Base-by-base conservation (phyloP, 352 stramenopile genomes). In the Pythium grandisporangium region DNA sequence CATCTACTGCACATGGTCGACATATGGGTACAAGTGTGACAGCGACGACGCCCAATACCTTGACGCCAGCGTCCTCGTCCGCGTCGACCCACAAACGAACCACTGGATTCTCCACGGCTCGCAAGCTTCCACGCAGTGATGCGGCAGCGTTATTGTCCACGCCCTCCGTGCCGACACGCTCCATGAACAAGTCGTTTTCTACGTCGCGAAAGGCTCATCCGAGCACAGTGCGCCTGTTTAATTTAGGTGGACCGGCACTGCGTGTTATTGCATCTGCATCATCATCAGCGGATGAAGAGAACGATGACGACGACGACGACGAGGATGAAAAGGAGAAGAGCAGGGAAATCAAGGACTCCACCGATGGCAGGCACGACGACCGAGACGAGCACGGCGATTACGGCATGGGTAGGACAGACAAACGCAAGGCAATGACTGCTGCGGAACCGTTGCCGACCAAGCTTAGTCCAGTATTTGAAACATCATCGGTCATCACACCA, bases 191-290 rank as follows among this genome's bases (percentile, higher is more conserved):
- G 39, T 70, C 72, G 10, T 64, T 75, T 33, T 70, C 63, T 5
- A 85, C 69, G 13, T 68, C 66, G 2, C 62, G 71, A 26, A 84
- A 82, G 37, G 53, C 59, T 4, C n/a, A n/a, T n/a, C 49, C 58
- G 11, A 41, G 46, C 3, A 52, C 54, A 6, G 60, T 61, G 17
- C 60, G 66, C 10, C 65, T 81, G 37, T 62, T 58, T 33, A 67
- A 57, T 19, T 50, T 82, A 19, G 56, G 68, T 71, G 61, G 61
- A 4, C 65, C 68, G 29, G 48, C 71, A 6, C 53, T 77, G 45
- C 69, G 72, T 42, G 72, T 85, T 1, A 63, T 70, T 14, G 64
- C 66, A 5, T 66, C 57, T 14, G 64, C 66, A 5, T 66, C 57
- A 2, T 55, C 52, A 11, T 37, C 27, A 26, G 43, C 46, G 35